Base-by-base conservation (phyloP, 441 rosid species). In the Biscutella laevigata region DNA sequence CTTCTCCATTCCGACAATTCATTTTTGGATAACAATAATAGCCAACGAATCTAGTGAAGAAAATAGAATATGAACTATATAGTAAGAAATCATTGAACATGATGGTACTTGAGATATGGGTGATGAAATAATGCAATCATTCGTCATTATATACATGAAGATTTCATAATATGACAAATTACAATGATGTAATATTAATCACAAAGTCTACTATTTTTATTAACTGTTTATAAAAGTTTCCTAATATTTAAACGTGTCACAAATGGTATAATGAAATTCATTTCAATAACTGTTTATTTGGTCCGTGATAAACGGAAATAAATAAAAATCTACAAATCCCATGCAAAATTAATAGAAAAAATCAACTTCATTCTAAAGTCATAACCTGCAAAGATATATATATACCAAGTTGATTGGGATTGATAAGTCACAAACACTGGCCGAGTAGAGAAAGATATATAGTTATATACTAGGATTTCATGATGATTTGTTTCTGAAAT, bases 91-190 rank as follows among this genome's bases (percentile, higher is more conserved):
- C 27, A 64, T 64, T 57, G 64, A 50, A 50, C 47, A 64, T 57
- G 53, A 64, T 64, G n/a, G n/a, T 64, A 64, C 69, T 11, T 29
- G n/a, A 34, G 59, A 50, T 53, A 57, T 50, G 69, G 53, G 59
- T 21, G 41, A 21, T 33, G 59, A 43, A 42, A 41, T 49, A 34
- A 24, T 41, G 63, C 58, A 64, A 64, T 64, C 69, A 48, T 64
- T 41, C 46, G 15, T 56, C 62, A 54, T 19, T 15, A n/a, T 16
- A n/a, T n/a, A n/a, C n/a, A 24, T 17, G 51, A 33, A 25, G 7
- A 47, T 17, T 48, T 40, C 52, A 24, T 38, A 45, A 62, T 7
- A 29, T 62, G 62, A 63, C 61, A 55, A 41, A 55, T 34, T 3
- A 55, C 57, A 39, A 25, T 47, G 52, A 48, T 64, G 55, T 16